Evolutionary conservation across 306 rosid genomes (phyloP).

Genomic region (Medicago arabica): DNA sequence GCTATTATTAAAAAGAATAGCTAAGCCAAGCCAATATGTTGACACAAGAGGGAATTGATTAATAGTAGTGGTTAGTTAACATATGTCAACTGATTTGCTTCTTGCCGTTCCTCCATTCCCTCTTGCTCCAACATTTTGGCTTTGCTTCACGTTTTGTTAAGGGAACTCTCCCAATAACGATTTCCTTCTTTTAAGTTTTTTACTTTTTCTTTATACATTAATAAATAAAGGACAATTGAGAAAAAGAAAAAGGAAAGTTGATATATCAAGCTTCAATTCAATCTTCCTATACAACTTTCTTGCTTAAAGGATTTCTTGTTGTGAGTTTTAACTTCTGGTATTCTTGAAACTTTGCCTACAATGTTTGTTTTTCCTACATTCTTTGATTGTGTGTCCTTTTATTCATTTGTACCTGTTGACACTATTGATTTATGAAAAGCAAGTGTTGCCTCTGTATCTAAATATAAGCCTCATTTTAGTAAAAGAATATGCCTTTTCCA

Average conservation of each 20-base stretch:
- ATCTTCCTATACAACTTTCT: background rate
- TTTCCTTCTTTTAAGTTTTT: constrained; percentile 1
- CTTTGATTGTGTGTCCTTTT: background rate
- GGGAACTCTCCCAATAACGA: background rate
- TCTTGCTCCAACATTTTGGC: background rate
- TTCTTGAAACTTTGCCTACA: constrained; percentile 23
- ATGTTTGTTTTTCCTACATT: background rate
- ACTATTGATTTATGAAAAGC: constrained; percentile 9
- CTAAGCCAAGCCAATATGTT: constrained; percentile 6
- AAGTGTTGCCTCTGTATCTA: background rate
- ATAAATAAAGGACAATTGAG: constrained; percentile 3
- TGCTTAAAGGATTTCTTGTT: constrained; percentile 13
- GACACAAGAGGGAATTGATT: constrained; percentile 14
- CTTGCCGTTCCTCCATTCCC: background rate
- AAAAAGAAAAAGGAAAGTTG: background rate
- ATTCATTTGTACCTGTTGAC: constrained; percentile 1
- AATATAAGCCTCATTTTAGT: too few species aligned
- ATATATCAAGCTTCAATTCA: constrained; percentile 28
- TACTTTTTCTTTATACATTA: constrained; percentile 3
- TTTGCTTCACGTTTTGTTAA: background rate
- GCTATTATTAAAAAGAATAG: constrained; percentile 2
- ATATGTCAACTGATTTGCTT: background rate
- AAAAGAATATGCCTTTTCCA: too few species aligned
- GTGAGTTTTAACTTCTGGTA: constrained; percentile 7
- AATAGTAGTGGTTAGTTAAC: background rate